Evolutionary conservation across 1,139 yeast species (phyloP), one percentile per base, ranked within the genome.

Genomic region (Geotrichum australiense): DNA sequence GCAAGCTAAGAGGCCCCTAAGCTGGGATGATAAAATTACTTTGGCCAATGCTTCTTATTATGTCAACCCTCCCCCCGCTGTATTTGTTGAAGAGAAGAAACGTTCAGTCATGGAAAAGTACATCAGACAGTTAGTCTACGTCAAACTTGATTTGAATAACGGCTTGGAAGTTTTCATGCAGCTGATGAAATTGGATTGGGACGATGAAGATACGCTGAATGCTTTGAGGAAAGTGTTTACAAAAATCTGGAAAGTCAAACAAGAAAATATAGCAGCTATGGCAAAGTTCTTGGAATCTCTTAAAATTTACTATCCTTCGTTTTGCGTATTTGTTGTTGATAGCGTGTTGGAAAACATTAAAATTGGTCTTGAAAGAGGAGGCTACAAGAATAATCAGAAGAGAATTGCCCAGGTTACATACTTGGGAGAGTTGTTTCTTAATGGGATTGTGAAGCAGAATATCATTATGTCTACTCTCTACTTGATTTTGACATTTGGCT

Each of bases 341-440:
- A 65, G 73, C n/a, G 49, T 81, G 1, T 50, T 82, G 15, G 96
- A 87, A 53, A 68, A 70, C 24, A 70, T 83, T 12, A 66, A 72
- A 7, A 58, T 77, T 22, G 94, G 89, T 0, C 61, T 86, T 47
- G 96, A 87, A 54, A 52, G 68, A 5, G 76, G 79, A 51, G 78
- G 76, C 50, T 80, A 73, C 55, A 67, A 77, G 40, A 61, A 66
- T 40, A 81, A 80, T 52, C 73, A 87, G 57, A 64, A 64, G 22
- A 65, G 94, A 49, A 63, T 84, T 48, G 70, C 94, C 0, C 76
- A 78, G 44, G 71, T 76, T 7, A 72, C 67, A 51, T 79, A 77
- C 51, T 53, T 89, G 14, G 74, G 78, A 0, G 85, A 78, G 43
- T 54, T 86, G 23, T 72, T 63, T 54, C 74, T 77, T 48, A 50